phyloP scores from a whole-genome alignment of 441 rosid species.

The Pelargonium myrrhifolium region DNA sequence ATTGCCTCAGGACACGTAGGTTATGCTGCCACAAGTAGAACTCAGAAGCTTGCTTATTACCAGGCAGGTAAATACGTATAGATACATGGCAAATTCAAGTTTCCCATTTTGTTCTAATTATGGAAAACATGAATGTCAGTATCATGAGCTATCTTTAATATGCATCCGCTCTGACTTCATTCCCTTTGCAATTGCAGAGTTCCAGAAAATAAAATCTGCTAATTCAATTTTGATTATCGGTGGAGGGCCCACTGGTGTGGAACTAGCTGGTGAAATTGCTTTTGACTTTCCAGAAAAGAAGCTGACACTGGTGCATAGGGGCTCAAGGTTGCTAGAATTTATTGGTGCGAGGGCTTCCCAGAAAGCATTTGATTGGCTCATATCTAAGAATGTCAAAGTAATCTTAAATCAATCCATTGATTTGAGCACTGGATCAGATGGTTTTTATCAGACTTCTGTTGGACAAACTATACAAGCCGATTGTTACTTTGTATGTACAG shows the following conservation, averaged over 20 bases:
- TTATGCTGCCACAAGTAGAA: conserved; percentile 40
- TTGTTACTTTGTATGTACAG: conserved; percentile 60
- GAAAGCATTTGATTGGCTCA: conserved; percentile 54
- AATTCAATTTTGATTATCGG: conserved; percentile 66
- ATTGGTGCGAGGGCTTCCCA: conserved; percentile 52
- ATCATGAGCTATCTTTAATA: background rate
- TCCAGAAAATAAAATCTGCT: conserved; percentile 64
- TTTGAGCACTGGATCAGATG: conserved; percentile 37
- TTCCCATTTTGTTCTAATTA: background rate
- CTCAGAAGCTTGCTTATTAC: conserved; percentile 47
- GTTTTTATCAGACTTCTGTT: conserved; percentile 39
- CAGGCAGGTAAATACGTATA: conserved; percentile 39
- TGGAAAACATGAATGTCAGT: background rate
- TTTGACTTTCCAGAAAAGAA: conserved; percentile 55
- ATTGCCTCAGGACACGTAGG: conserved; percentile 70
- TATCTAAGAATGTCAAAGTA: conserved; percentile 54
- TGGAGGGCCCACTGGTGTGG: conserved; percentile 88
- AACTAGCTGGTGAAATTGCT: conserved; percentile 74
- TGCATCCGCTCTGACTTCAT: background rate
- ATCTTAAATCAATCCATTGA: conserved; percentile 53
- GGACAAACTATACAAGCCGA: conserved; percentile 65
- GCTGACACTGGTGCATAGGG: conserved; percentile 70
- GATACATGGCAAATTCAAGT: background rate
- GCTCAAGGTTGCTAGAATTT: conserved; percentile 72
- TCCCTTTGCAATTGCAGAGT: conserved; percentile 35